phyloP scores from a whole-genome alignment of 2,329 filamentous ascomycete species.

The Coniochaeta ligniaria region DNA sequence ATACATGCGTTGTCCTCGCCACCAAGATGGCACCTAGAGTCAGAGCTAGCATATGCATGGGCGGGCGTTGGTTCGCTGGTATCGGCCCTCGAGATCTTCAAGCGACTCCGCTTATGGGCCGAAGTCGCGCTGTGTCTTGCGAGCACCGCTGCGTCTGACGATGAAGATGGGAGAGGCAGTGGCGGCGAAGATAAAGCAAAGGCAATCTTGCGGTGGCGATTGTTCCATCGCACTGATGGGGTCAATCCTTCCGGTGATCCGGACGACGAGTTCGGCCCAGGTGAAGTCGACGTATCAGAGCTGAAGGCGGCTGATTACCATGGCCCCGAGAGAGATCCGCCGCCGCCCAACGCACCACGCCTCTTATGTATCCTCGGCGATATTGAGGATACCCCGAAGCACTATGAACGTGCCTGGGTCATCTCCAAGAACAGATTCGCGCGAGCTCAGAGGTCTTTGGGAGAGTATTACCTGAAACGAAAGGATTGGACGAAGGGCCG shows the following conservation, averaged over 20 bases:
- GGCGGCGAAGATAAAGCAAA: conserved; percentile 73
- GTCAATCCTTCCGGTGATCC: conserved; percentile 18
- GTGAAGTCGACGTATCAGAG: conserved; percentile 47
- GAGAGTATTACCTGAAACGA: conserved; percentile 63
- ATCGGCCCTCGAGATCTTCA: conserved; percentile 92
- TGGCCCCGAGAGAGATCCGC: conserved; percentile 61
- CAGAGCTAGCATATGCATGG: conserved; percentile 91
- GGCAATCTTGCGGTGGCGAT: conserved; percentile 65
- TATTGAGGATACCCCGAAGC: conserved; percentile 63
- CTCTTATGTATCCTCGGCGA: conserved; percentile 93
- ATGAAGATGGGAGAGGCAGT: conserved; percentile 43
- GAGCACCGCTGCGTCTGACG: conserved; percentile 46
- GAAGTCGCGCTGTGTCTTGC: conserved; percentile 90
- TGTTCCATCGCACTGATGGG: conserved; percentile 59
- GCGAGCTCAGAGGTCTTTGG: conserved; percentile 80
- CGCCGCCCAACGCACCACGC: conserved; percentile 76
- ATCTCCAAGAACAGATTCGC: conserved; percentile 76
- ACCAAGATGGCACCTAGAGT: conserved; percentile 87
- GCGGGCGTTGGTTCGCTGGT: conserved; percentile 77
- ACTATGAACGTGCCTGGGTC: conserved; percentile 85
- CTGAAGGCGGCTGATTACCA: conserved; percentile 46
- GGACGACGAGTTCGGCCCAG: conserved; percentile 37
- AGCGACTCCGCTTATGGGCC: conserved; percentile 86
- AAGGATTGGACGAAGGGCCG: conserved; percentile 64
- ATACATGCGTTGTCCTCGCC: conserved; percentile 79